A percentile compares a stretch with the other conserved stretches of the same genome.
Conservation (phyloP, 352 stramenopile genomes). For the Globisporangium splendens region DNA sequence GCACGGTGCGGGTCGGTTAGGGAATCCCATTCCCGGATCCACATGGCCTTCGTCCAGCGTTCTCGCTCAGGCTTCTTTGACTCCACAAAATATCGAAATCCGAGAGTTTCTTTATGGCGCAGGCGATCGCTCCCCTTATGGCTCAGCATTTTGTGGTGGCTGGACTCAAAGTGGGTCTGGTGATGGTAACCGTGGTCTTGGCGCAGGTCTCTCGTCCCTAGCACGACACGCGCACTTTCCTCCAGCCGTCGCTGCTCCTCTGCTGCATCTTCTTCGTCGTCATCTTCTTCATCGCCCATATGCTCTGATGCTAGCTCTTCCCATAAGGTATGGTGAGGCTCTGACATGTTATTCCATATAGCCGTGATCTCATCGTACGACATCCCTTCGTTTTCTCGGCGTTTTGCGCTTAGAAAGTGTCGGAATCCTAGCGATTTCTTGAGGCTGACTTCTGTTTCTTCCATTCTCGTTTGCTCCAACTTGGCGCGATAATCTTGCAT, state of each 20-base stretch:
- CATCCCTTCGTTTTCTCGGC: constrained; percentile 22
- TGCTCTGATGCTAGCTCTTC: constrained; percentile 27
- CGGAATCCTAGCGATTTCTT: constrained; percentile 28
- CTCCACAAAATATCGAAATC: constrained; percentile 27
- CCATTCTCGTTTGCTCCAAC: constrained; percentile 4
- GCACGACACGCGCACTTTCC: constrained; percentile 21
- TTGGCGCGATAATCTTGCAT: constrained; percentile 24
- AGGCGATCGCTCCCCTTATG: background rate
- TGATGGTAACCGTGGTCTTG: constrained; percentile 6
- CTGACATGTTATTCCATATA: constrained; percentile 33
- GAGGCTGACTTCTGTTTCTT: constrained; percentile 11
- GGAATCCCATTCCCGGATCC: constrained; percentile 23
- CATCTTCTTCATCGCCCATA: background rate
- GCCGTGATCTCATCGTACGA: constrained; percentile 24
- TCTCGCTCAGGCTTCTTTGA: constrained; percentile 21
- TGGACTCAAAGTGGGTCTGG: constrained; percentile 5
- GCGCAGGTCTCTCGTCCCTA: constrained; percentile 9
- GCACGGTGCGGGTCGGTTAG: constrained; percentile 17
- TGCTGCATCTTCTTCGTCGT: constrained; percentile 3
- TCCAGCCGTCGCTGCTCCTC: constrained; percentile 23
- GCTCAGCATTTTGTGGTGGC: constrained; percentile 1
- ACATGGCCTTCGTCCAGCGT: constrained; percentile 22
- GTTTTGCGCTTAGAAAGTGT: constrained; percentile 31
- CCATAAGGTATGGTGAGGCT: constrained; percentile 36
- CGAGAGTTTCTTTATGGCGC: background rate